phyloP scores from a whole-genome alignment of 192 early-diverging fungal genomes.

The Oehlia diaphana region DNA sequence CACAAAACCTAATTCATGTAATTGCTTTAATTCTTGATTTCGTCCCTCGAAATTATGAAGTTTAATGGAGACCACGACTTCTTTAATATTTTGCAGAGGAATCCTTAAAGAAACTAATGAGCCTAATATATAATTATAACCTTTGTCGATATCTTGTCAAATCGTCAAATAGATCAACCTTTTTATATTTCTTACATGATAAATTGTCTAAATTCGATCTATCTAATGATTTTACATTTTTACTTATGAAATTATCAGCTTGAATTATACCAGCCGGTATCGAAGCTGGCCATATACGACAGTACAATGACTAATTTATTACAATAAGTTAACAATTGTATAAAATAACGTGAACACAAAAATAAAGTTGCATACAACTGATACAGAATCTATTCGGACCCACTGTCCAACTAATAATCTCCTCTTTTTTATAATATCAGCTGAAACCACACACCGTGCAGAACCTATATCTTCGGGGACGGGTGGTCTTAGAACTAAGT shows the following conservation, averaged over 20 bases:
- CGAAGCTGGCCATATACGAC: slow-evolving; percentile 3
- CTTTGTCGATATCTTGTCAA: neutral
- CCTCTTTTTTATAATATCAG: neutral
- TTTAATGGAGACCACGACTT: neutral
- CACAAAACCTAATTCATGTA: slow-evolving; percentile 23
- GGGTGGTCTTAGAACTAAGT: neutral
- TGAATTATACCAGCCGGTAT: slow-evolving; percentile 11
- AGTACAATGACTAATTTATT: neutral
- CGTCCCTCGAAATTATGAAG: neutral
- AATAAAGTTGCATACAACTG: neutral
- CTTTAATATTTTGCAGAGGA: neutral
- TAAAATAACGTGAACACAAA: neutral
- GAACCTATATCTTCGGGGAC: slow-evolving; percentile 9
- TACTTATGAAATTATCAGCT: slow-evolving; percentile 11
- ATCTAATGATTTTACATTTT: neutral
- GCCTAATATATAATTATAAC: neutral
- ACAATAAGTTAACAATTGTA: neutral
- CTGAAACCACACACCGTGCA: slow-evolving; percentile 1
- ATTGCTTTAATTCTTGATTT: slow-evolving; percentile 17
- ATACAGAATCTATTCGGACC: slow-evolving; percentile 15
- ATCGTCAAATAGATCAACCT: neutral
- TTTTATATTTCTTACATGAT: slow-evolving; percentile 5
- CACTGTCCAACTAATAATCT: slow-evolving; percentile 6
- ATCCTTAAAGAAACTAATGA: neutral
- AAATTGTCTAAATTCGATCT: neutral